These are phyloP conservation scores for Metahyphopichia silvanorum DNA, from an alignment of 805 yeast species.

Conservation along the genomic window DNA sequence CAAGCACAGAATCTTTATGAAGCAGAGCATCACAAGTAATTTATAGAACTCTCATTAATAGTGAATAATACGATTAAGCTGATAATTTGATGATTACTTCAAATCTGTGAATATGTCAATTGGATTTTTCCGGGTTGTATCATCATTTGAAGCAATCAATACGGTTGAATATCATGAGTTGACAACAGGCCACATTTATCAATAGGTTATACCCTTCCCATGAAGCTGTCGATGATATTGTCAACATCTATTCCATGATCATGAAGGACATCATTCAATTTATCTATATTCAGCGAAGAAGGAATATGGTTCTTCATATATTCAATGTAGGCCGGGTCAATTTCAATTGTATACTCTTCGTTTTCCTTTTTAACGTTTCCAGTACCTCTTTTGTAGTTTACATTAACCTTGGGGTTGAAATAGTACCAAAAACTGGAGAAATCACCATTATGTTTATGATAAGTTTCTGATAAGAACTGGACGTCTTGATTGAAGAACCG, in stretches of 20 bases:
- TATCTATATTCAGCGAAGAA: background rate
- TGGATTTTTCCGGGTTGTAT: no score
- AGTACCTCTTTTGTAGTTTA: background rate
- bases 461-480: slow-evolving; percentile 5
- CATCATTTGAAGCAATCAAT: no score
- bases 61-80: no score
- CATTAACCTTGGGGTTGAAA: background rate
- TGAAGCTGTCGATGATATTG: background rate
- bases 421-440: background rate
- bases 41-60: background rate
- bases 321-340: slow-evolving; percentile 5
- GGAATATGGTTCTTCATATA: slow-evolving; percentile 6
- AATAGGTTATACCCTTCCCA: no score
- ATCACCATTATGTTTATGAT: background rate
- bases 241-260: slow-evolving; percentile 4
- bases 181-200: background rate
- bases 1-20: no score
- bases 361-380: background rate
- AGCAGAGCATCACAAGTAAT: no score
- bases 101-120: no score
- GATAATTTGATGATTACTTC: no score
- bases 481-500: slow-evolving; percentile 13
- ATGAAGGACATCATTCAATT: slow-evolving; percentile 2
- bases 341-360: slow-evolving; percentile 2
- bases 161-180: background rate